Conservation (phyloP, 345 rosid genomes). For the Conringia planisiliqua region DNA sequence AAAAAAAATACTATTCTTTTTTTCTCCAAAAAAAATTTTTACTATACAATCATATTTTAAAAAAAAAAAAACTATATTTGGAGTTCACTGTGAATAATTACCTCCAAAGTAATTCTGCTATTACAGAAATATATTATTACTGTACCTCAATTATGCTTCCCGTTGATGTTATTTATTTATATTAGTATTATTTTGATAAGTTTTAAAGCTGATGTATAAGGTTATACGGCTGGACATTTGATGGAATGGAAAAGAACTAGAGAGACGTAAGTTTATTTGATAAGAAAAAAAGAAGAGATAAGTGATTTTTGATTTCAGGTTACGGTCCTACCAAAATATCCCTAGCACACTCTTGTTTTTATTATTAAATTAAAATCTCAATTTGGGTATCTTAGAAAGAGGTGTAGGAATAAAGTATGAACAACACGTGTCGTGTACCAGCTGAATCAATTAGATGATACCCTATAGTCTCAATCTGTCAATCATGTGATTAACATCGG, state of each 20-base stretch:
- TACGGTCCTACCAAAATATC: not conserved
- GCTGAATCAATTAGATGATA: not conserved
- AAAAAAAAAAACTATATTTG: not conserved
- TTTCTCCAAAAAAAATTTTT: not conserved
- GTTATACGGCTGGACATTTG: not conserved
- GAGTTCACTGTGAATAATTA: not conserved
- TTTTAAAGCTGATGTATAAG: not conserved
- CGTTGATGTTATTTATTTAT: not conserved
- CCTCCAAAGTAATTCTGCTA: not conserved
- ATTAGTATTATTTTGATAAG: not conserved
- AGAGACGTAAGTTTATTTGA: too few relatives aligned
- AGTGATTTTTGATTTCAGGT: not conserved
- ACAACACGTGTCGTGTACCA: not conserved
- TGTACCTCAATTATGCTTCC: not conserved
- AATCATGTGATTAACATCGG: not conserved
- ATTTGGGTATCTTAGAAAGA: not conserved
- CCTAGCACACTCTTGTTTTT: not conserved
- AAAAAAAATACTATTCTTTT: not conserved
- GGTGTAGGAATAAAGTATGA: not conserved
- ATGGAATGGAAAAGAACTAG: too few relatives aligned
- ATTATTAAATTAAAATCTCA: not conserved
- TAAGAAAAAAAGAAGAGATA: not conserved
- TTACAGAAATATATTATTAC: too few relatives aligned
- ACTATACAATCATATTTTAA: too few relatives aligned
- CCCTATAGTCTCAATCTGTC: not conserved